Evolutionary conservation across 1,139 yeast genomes (phyloP).

Genomic region (Debaryomycetaceae sp.): DNA sequence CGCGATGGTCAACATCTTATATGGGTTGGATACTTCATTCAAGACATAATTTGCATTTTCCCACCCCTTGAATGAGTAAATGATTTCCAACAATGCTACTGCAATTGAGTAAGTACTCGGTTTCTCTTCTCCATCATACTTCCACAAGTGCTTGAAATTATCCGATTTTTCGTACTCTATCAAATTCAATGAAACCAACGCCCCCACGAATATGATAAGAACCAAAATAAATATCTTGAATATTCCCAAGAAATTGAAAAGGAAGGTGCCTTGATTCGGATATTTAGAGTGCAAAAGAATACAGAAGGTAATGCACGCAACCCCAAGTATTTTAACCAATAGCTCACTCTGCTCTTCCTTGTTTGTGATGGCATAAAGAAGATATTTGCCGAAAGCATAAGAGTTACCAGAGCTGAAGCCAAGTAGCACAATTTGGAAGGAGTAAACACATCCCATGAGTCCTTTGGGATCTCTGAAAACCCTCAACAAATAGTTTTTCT

Average conservation of each 20-base stretch:
- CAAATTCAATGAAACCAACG: constrained; percentile 20
- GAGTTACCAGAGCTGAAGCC: constrained; percentile 53
- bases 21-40: constrained; percentile 51
- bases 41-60: constrained; percentile 46
- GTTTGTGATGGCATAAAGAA: constrained; percentile 34
- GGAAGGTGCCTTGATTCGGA: constrained; percentile 39
- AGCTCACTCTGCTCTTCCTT: constrained; percentile 19
- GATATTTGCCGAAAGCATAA: constrained; percentile 49
- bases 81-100: constrained; percentile 40
- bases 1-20: constrained; percentile 62
- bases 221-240: constrained; percentile 40
- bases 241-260: constrained; percentile 43
- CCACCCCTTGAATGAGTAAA: constrained; percentile 43
- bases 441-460: constrained; percentile 40
- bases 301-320: constrained; percentile 39
- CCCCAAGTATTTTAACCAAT: constrained; percentile 41
- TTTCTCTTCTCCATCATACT: constrained; percentile 14
- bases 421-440: constrained; percentile 44
- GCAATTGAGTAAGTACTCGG: constrained; percentile 31
- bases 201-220: constrained; percentile 38
- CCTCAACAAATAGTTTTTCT: constrained; percentile 46
- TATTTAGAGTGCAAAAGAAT: constrained; percentile 35
- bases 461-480: constrained; percentile 36
- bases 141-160: constrained; percentile 29
- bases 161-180: constrained; percentile 2